Evolutionary conservation across 305 asterid species (phyloP).

Genomic region (Vinca major): DNA sequence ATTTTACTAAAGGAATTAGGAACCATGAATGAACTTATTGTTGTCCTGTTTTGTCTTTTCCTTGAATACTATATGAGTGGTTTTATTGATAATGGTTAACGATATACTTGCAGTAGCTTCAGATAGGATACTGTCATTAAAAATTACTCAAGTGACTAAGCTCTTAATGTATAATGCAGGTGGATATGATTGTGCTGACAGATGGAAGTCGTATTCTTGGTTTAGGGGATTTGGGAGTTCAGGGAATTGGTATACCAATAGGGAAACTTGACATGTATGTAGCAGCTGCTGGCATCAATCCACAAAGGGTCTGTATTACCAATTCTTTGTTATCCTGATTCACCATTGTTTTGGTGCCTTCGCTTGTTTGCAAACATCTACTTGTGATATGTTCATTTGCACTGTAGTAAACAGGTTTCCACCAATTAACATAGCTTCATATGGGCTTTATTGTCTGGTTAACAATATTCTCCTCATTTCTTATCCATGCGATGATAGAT

Average conservation of each 20-base stretch:
- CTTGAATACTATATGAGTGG: neutral
- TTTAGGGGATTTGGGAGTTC: constrained; percentile 99
- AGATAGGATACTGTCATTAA: neutral
- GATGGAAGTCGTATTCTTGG: constrained; percentile 99
- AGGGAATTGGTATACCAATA: constrained; percentile 95
- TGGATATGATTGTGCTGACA: constrained; percentile 96
- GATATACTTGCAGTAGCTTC: neutral
- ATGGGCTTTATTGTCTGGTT: neutral
- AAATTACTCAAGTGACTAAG: neutral
- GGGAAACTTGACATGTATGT: constrained; percentile 99
- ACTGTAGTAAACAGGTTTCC: neutral
- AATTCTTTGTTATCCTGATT: constrained; percentile 10
- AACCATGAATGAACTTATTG: neutral
- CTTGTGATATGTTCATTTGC: neutral
- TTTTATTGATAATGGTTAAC: neutral
- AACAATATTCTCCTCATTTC: neutral
- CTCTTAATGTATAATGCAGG: constrained; percentile 37
- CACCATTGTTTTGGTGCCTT: neutral
- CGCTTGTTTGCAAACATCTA: neutral
- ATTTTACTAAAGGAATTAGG: neutral
- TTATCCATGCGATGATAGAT: neutral
- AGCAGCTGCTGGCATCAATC: constrained; percentile 99
- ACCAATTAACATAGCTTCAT: neutral
- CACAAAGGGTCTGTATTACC: constrained; percentile 63
- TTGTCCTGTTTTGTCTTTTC: neutral